phyloP scores from a whole-genome alignment of 1,284 basidiomycete species.

The Ceratobasidium sp. region DNA sequence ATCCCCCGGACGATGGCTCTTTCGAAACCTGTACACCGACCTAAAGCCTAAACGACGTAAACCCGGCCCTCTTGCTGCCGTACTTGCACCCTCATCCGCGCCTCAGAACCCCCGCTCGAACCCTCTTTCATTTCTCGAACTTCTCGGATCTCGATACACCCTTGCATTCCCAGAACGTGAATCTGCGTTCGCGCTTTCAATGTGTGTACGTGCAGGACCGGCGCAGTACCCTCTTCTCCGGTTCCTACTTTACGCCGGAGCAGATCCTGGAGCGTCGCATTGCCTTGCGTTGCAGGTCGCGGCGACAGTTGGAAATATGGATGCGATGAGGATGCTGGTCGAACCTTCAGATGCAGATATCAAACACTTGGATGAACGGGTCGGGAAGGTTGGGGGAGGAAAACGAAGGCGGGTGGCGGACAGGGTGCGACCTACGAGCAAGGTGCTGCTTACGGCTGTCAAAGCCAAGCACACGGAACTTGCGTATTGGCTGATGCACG shows the following conservation, averaged over 20 bases:
- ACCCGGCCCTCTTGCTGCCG: constrained; percentile 6
- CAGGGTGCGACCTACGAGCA: constrained; percentile 67
- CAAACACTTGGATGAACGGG: neutral
- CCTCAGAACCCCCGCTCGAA: constrained; percentile 1
- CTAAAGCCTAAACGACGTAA: constrained; percentile 29
- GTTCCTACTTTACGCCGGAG: constrained; percentile 78
- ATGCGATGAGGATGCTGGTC: constrained; percentile 78
- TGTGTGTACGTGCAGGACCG: constrained; percentile 36
- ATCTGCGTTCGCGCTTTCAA: constrained; percentile 39
- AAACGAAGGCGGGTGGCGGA: constrained; percentile 72
- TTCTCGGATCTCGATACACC: constrained; percentile 4
- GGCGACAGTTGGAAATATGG: constrained; percentile 75
- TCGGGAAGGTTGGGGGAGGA: constrained; percentile 49
- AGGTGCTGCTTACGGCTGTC: constrained; percentile 73
- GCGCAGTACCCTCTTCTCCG: constrained; percentile 65
- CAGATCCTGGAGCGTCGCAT: constrained; percentile 72
- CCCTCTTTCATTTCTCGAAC: constrained; percentile 24
- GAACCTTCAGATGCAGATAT: constrained; percentile 63
- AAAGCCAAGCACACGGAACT: constrained; percentile 65
- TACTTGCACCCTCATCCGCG: neutral
- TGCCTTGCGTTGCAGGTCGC: constrained; percentile 79
- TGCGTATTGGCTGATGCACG: constrained; percentile 36
- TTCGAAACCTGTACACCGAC: constrained; percentile 30
- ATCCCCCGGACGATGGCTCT: constrained; percentile 32
- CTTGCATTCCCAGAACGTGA: constrained; percentile 24